Evolutionary conservation across 1,139 yeast species (phyloP), one percentile per base, ranked within the genome.

Genomic region (Saccharomyces hybrid): DNA sequence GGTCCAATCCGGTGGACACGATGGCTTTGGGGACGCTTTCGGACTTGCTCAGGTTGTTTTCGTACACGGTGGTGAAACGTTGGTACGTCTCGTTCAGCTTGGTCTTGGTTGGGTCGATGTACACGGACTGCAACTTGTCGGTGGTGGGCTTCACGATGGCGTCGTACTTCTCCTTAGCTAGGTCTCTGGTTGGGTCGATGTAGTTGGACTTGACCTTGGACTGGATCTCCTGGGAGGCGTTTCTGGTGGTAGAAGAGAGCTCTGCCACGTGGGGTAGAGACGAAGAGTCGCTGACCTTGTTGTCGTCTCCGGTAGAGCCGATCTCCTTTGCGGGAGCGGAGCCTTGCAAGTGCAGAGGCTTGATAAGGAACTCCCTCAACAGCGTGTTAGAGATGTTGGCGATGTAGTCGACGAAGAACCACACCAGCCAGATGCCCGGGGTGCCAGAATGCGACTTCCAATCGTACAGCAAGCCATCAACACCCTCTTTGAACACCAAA

Each of bases 21-120:
- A 68, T 55, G 4, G 71, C 71, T 21, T 64, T 61, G 27, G 71
- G 71, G n/a, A 68, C 61, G 47, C 67, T 65, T 46, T 68, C 69
- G 42, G 62, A 57, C 52, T 65, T 63, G 52, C 53, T 61, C 48
- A 65, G 52, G 42, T 67, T 67, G 47, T 59, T 58, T 51, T 66
- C 70, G 53, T 67, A 67, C 41, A 60, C 59, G 6, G 58, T 58
- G 1, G 68, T 61, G n/a, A 67, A 67, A 12, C 65, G 61, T 55
- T 67, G 64, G 56, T 65, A 67, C 2, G 69, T 65, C 38, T 65
- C 65, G 31, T 56, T 56, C 16, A 61, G 48, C 50, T 56, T 60
- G 27, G 54, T 55, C 57, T 60, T 62, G 11, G 68, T 61, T 19
- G 64, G 65, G 49, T 60, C 64, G 29, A 63, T 59, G 44, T 58